Conservation (phyloP, 345 rosid species). For the Turnera subulata region DNA sequence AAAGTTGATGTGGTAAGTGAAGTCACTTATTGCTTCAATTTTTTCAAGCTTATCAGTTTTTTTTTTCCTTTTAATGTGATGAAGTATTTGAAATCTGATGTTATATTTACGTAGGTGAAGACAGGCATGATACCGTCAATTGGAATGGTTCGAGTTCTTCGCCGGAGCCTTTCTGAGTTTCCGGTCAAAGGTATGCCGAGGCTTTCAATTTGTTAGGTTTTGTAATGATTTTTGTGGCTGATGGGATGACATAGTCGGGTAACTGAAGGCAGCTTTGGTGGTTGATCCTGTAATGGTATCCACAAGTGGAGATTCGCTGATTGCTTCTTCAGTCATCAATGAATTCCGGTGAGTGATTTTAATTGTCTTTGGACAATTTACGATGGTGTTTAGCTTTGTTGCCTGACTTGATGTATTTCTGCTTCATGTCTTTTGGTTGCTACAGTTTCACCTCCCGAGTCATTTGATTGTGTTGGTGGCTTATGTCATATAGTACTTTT, state of each 20-base stretch:
- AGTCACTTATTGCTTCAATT: background rate
- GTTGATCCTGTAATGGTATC: constrained; percentile 99
- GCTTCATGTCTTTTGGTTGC: too few relatives aligned
- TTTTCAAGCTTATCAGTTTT: background rate
- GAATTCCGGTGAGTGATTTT: constrained; percentile 53
- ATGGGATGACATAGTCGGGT: constrained; percentile 28
- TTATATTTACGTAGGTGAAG: constrained; percentile 57
- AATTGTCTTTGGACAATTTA: background rate
- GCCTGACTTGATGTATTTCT: too few relatives aligned
- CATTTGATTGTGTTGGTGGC: too few relatives aligned
- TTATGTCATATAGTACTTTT: too few relatives aligned
- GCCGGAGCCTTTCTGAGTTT: constrained; percentile 47
- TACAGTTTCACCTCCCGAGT: too few relatives aligned
- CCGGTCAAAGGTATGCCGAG: constrained; percentile 56
- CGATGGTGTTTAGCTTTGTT: too few relatives aligned
- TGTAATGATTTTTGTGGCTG: constrained; percentile 11
- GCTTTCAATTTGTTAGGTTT: background rate
- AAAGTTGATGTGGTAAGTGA: constrained; percentile 16
- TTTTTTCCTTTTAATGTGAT: background rate
- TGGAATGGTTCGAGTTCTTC: constrained; percentile 57
- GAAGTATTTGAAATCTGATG: background rate
- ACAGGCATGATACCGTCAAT: constrained; percentile 93
- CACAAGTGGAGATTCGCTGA: constrained; percentile 86
- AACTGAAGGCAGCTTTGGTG: constrained; percentile 75
- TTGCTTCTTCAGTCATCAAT: constrained; percentile 68